Evolutionary conservation across 2,329 filamentous ascomycete genomes (phyloP), one percentile per base, ranked within the genome.

Genomic region (Ambrosiella xylebori): DNA sequence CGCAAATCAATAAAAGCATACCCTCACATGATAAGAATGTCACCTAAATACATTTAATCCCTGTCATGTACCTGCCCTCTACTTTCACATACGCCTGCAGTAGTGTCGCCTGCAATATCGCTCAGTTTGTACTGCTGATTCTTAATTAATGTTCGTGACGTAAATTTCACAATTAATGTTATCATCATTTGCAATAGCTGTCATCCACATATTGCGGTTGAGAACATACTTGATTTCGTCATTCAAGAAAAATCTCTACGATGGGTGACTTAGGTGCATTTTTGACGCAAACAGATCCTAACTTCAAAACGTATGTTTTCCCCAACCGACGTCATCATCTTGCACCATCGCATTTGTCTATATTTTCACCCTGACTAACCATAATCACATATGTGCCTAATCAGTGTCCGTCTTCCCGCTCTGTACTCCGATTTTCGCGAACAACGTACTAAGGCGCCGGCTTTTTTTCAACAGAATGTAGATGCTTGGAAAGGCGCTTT

Each of bases 381-480:
- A 35, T n/a, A 11, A 6, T 19, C 47, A 27, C 35, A 3, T 51
- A 15, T 19, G 47, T 51, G 47, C 47, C 47, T 19, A 62, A 69
- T 68, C 63, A 88, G 84, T 71, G 79, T 83, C 62, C 86, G 89
- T 54, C 76, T 95, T 11, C 83, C 87, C 11, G 90, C 88, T 4
- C 81, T 95, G 51, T 95, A 94, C 71, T 90, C 88, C 53, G 89
- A 95, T 68, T 95, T 95, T 66, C 76, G 81, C 41, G 71, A 80
- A 4, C 88, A 91, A 64, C 78, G 78, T 64, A 80, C 78, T 44
- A 80, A 86, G 19, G 91, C 95, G 66, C 87, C 88, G 1, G 88
- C 94, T 68, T 88, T 88, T 65, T 95, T 88, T 72, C 72, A 76
- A 17, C 87, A 88, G 49, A 95, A 95, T 68, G 74, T 88, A 47